A percentile compares a stretch with the other conserved stretches of the same genome.
Evolutionary conservation across 2,329 filamentous ascomycete species (phyloP).

Genomic region (Exophiala viscosa): DNA sequence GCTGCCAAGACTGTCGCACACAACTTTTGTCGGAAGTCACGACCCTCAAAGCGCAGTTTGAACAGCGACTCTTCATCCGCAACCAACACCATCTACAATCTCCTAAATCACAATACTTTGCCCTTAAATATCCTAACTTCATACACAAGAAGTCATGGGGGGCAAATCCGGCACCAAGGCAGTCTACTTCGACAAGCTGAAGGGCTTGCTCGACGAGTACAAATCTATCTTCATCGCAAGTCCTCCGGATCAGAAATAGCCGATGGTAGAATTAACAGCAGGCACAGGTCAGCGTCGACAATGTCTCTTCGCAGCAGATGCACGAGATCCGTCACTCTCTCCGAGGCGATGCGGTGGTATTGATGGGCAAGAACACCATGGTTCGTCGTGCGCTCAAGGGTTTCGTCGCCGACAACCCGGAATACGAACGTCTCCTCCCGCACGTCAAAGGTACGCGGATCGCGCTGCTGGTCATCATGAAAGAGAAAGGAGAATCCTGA

Average conservation of each 20-base stretch:
- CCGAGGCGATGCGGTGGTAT: slow-evolving; percentile 85
- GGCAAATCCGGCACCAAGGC: slow-evolving; percentile 93
- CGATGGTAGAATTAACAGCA: slow-evolving; percentile 8
- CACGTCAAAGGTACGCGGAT: slow-evolving; percentile 69
- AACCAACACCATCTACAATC: slow-evolving; percentile 14
- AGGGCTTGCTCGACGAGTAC: slow-evolving; percentile 94
- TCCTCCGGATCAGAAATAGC: neutral
- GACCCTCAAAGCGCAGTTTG: neutral
- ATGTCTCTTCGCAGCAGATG: slow-evolving; percentile 99
- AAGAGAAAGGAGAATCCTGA: slow-evolving; percentile 13
- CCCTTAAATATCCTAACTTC: slow-evolving; percentile 99
- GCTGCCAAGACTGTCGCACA: too few species aligned
- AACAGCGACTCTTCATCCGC: too few species aligned
- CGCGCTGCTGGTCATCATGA: slow-evolving; percentile 2
- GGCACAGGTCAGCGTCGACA: slow-evolving; percentile 61
- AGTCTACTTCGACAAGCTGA: slow-evolving; percentile 99
- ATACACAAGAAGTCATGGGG: slow-evolving; percentile 95
- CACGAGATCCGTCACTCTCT: slow-evolving; percentile 97
- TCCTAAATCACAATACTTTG: slow-evolving; percentile 34
- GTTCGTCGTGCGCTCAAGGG: slow-evolving; percentile 97
- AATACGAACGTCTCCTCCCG: slow-evolving; percentile 97
- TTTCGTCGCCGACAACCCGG: slow-evolving; percentile 83
- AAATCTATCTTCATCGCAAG: slow-evolving; percentile 86
- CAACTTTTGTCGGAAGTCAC: too few species aligned
- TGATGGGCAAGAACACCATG: slow-evolving; percentile 99